Evolutionary conservation across 345 rosid genomes (phyloP).

Genomic region (Dovyalis caffra): DNA sequence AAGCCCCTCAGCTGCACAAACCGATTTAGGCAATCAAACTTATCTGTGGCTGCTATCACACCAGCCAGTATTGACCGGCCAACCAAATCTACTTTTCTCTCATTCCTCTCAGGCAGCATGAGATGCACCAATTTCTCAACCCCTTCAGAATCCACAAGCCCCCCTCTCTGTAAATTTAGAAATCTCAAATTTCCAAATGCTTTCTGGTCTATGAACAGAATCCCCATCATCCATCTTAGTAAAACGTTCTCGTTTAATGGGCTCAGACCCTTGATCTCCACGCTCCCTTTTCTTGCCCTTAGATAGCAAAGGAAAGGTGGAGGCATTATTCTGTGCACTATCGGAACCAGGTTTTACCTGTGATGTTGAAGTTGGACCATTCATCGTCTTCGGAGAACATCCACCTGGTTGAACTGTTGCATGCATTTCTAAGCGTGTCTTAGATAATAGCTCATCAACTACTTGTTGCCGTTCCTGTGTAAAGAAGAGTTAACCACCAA

Average conservation of each 20-base stretch:
- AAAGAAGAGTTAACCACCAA: slow-evolving; percentile 6
- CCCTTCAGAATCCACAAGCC: slow-evolving; percentile 71
- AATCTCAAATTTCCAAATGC: slow-evolving; percentile 60
- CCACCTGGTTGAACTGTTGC: slow-evolving; percentile 71
- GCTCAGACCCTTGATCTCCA: slow-evolving; percentile 67
- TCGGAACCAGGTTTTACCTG: slow-evolving; percentile 74
- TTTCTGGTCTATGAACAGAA: slow-evolving; percentile 56
- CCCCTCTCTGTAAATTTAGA: slow-evolving; percentile 64
- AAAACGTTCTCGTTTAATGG: slow-evolving; percentile 63
- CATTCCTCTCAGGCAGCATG: slow-evolving; percentile 64
- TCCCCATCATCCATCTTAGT: slow-evolving; percentile 60
- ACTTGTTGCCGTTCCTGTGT: slow-evolving; percentile 62
- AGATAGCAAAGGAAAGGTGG: slow-evolving; percentile 58
- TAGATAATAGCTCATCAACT: slow-evolving; percentile 71
- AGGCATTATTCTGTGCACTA: slow-evolving; percentile 49
- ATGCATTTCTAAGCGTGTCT: slow-evolving; percentile 74
- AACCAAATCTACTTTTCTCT: slow-evolving; percentile 64
- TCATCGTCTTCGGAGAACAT: slow-evolving; percentile 71
- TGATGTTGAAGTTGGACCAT: slow-evolving; percentile 70
- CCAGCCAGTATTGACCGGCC: slow-evolving; percentile 65
- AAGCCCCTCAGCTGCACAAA: slow-evolving; percentile 87
- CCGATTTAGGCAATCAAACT: slow-evolving; percentile 65
- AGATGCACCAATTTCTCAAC: slow-evolving; percentile 82
- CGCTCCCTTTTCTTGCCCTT: slow-evolving; percentile 97
- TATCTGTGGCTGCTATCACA: slow-evolving; percentile 78